Evolutionary conservation across 2,329 filamentous ascomycete genomes (phyloP).

Genomic region (Helicocarpus griseus): DNA sequence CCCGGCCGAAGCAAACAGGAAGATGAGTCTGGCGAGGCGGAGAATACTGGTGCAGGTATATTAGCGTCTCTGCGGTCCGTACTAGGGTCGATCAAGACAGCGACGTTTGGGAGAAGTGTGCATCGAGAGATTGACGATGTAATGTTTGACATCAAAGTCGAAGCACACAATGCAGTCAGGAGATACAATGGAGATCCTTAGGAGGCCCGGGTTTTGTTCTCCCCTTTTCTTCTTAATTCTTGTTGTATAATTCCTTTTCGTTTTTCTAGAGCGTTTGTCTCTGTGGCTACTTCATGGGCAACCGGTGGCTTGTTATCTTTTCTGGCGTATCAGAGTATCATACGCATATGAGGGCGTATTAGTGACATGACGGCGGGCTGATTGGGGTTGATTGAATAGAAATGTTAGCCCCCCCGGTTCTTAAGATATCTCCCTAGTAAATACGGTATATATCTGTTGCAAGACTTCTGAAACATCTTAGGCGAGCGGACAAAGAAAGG

Average conservation of each 20-base stretch:
- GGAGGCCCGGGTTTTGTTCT: neutral
- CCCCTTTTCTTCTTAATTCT: neutral
- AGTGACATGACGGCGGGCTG: neutral
- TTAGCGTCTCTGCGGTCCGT: constrained; percentile 46
- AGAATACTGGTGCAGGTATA: constrained; percentile 38
- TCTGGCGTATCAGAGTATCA: neutral
- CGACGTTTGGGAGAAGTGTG: constrained; percentile 54
- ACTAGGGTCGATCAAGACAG: constrained; percentile 49
- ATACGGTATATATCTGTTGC: no score
- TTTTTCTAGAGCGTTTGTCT: neutral
- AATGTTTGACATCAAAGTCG: constrained; percentile 67
- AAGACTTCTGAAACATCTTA: no score
- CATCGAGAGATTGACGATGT: constrained; percentile 66
- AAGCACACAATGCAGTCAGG: constrained; percentile 61
- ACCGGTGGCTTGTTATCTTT: neutral
- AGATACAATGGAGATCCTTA: constrained; percentile 26
- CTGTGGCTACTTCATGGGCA: neutral
- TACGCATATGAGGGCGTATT: neutral
- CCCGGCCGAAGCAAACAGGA: neutral
- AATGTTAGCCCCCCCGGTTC: no score
- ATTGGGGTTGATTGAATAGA: no score
- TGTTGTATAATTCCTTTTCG: neutral
- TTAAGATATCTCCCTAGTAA: no score
- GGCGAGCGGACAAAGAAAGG: no score
- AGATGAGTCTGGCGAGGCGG: neutral